A percentile compares a stretch with the other conserved stretches of the same genome.
These are phyloP conservation scores for Globisporangium iwayamae DNA, from an alignment of 352 stramenopile genomes.

Conservation along the genomic window DNA sequence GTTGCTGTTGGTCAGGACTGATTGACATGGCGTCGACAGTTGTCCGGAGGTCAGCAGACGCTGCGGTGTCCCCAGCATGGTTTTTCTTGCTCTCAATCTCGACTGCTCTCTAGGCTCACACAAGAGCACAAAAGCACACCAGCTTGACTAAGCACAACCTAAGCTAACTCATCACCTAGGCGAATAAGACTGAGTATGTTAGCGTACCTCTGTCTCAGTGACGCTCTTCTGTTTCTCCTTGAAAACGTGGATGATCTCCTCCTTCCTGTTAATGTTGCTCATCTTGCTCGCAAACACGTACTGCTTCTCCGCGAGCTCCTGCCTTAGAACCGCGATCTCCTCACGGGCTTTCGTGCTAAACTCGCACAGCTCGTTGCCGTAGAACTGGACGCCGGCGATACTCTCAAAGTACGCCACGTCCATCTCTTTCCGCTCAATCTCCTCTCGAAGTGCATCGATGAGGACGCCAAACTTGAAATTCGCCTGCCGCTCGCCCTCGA, in stretches of 20 bases:
- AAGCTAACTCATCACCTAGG: too few species aligned
- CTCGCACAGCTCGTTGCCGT: constrained; percentile 39
- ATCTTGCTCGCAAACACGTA: constrained; percentile 46
- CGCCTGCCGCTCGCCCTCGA: constrained; percentile 41
- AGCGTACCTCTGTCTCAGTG: constrained; percentile 33
- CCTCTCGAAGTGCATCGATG: constrained; percentile 53
- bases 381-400: constrained; percentile 51
- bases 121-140: background rate
- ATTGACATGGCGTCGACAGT: background rate
- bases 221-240: constrained; percentile 53
- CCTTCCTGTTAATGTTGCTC: constrained; percentile 61
- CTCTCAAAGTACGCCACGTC: constrained; percentile 77
- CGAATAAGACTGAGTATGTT: too few species aligned
- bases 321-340: constrained; percentile 33
- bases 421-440: constrained; percentile 77
- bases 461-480: constrained; percentile 40
- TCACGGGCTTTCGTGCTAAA: constrained; percentile 36
- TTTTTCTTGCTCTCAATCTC: constrained; percentile 12
- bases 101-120: constrained; percentile 8
- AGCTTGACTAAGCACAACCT: background rate
- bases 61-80: background rate
- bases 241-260: constrained; percentile 68
- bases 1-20: background rate
- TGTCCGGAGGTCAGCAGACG: background rate
- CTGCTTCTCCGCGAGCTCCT: constrained; percentile 51